Percentiles rank a stretch among this genome's conserved stretches.
Evolutionary conservation across 331 rosid genomes (phyloP).

Genomic region (Pyracantha coccinea): DNA sequence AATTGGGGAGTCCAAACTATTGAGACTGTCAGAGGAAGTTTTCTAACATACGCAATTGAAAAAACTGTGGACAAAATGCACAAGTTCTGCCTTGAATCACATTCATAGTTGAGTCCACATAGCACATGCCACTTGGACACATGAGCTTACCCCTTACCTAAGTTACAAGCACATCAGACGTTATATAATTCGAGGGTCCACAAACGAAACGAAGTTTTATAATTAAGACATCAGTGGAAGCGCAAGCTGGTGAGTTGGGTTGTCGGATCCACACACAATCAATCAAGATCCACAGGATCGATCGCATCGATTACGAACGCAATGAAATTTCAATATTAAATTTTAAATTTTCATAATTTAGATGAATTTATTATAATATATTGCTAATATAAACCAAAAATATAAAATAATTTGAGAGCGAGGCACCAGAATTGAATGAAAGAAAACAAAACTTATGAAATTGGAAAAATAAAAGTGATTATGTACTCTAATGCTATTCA

Average conservation of each 20-base stretch:
- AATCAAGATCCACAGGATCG: not conserved
- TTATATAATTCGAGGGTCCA: not conserved
- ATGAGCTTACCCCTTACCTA: not conserved
- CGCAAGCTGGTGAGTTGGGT: constrained; percentile 1
- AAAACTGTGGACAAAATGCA: not conserved
- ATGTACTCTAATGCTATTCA: not conserved
- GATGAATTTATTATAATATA: too few species aligned
- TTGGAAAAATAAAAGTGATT: not conserved
- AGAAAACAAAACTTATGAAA: not conserved
- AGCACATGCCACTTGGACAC: not conserved
- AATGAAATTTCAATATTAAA: too few species aligned
- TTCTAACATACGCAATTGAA: not conserved
- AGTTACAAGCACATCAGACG: not conserved
- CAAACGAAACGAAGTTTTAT: not conserved
- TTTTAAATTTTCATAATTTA: too few species aligned
- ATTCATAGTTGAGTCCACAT: not conserved
- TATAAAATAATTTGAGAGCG: not conserved
- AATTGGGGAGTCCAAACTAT: too few species aligned
- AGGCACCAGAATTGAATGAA: not conserved
- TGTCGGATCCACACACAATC: not conserved
- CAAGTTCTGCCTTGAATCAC: not conserved
- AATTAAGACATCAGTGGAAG: constrained; percentile 20
- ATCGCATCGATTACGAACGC: not conserved
- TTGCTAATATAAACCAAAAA: too few species aligned
- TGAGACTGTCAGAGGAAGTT: not conserved